These are phyloP conservation scores for Lactarius hengduanensis DNA, from an alignment of 768 basidiomycete species.

Conservation along the genomic window DNA sequence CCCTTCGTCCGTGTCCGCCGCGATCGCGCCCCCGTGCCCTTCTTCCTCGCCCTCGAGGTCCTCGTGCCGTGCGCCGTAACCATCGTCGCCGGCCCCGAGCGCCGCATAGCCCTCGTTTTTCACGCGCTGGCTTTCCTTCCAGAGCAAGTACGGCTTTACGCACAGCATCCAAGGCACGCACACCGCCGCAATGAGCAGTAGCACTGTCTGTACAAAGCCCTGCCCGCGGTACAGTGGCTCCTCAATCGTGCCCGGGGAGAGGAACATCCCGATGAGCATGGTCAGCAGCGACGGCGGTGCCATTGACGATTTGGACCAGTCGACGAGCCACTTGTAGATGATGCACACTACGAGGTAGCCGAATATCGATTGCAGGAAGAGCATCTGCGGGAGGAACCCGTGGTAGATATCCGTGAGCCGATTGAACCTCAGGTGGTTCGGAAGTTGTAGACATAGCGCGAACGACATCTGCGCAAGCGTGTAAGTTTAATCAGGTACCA, in stretches of 20 bases:
- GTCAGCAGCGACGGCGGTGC: slow-evolving; percentile 88
- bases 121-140: slow-evolving; percentile 85
- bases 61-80: slow-evolving; percentile 52
- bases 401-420: slow-evolving; percentile 83
- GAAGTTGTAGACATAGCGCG: slow-evolving; percentile 91
- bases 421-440: slow-evolving; percentile 94
- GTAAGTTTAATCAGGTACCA: neutral
- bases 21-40: slow-evolving; percentile 69
- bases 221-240: slow-evolving; percentile 86
- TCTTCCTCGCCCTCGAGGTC: slow-evolving; percentile 77
- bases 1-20: slow-evolving; percentile 72
- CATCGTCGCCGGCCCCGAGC: slow-evolving; percentile 55
- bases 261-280: slow-evolving; percentile 96
- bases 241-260: slow-evolving; percentile 80
- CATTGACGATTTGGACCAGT: slow-evolving; percentile 73
- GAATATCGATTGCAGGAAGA: slow-evolving; percentile 97
- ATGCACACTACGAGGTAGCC: slow-evolving; percentile 94
- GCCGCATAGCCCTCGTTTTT: slow-evolving; percentile 84
- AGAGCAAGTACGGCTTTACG: slow-evolving; percentile 87
- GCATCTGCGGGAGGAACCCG: slow-evolving; percentile 95
- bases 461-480: slow-evolving; percentile 85
- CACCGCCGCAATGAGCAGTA: slow-evolving; percentile 74
- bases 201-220: slow-evolving; percentile 72
- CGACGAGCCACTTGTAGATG: slow-evolving; percentile 94
- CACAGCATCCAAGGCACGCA: slow-evolving; percentile 97